Base-by-base conservation (phyloP, 192 early-diverging fungal genomes). In the Dissophora ornata region DNA sequence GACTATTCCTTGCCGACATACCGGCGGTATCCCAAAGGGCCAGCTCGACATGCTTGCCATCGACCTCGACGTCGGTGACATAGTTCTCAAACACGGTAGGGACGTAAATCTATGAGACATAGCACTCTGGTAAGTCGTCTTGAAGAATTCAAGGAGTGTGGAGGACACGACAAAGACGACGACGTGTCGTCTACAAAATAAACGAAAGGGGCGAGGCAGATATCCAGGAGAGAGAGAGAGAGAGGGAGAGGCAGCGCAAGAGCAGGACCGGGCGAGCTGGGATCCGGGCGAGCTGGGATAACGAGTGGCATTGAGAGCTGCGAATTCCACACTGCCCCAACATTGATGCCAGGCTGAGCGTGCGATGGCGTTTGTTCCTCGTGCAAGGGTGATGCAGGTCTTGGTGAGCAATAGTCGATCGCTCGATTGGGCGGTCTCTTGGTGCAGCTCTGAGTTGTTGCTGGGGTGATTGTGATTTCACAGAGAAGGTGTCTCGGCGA, bases 11-110 rank as follows among this genome's bases (percentile, higher is more conserved):
- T n/a, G 6, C n/a, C 4, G n/a, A 45, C 51, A 81, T 88, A 82
- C 90, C 90, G 56, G 90, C 89, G 44, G 90, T 92, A 89, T 92
- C 90, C 90, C 90, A 92, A 45, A 92, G 81, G 13, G 86, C 87
- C 26, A 92, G 81, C 80, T 91, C 89, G 38, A 92, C 88, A 24
- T 83, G 84, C 77, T 82, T 86, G 57, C 84, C 85, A 70, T 92
- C 90, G 34, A 91, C 87, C 52, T 86, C 81, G 25, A 92, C 83
- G 47, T 92, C 89, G 41, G 88, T 84, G 33, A 92, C 90, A 71
- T 90, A 87, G 79, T 88, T 90, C 73, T 92, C 90, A 69, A 92
- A 92, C 29, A 92, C 90, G 33, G 90, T 92, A 45, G 90, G 90
- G 42, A 90, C 87, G 58, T 92, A 90, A 47, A 85, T 80, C 88